phyloP scores from a whole-genome alignment of 352 stramenopile genomes.

The Phytophthora palmivora region DNA sequence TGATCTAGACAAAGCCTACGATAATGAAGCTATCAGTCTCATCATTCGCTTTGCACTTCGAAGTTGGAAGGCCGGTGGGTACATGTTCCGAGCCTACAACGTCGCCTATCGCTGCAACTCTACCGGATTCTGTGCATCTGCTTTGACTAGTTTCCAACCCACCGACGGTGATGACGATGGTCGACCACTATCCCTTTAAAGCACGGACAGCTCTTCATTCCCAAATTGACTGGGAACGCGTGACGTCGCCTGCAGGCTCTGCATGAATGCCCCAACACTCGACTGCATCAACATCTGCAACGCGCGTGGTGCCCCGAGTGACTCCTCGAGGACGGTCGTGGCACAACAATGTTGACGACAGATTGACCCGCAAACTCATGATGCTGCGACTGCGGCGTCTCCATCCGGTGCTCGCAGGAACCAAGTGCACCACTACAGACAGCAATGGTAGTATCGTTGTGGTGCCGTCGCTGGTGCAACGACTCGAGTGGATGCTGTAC shows the following conservation, averaged over 20 bases:
- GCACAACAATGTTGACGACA: conserved; percentile 40
- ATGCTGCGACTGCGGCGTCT: conserved; percentile 38
- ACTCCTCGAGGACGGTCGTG: conserved; percentile 24
- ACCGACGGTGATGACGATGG: conserved; percentile 16
- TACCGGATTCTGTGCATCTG: conserved; percentile 10
- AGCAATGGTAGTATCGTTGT: conserved; percentile 10
- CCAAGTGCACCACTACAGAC: conserved; percentile 11
- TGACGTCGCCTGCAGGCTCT: conserved; percentile 18
- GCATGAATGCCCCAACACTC: conserved; percentile 27
- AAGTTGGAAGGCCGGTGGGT: conserved; percentile 5
- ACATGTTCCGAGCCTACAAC: conserved; percentile 15
- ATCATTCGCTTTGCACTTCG: background rate
- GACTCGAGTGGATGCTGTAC: conserved; percentile 81
- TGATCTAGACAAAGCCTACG: background rate
- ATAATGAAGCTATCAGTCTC: background rate
- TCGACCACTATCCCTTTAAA: background rate
- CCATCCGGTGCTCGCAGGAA: conserved; percentile 35
- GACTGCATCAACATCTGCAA: conserved; percentile 5
- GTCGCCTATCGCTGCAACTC: background rate
- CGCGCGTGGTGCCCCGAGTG: conserved; percentile 10
- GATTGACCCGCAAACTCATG: conserved; percentile 45
- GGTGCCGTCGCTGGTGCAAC: conserved; percentile 55
- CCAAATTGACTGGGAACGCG: conserved; percentile 12
- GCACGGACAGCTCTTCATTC: conserved; percentile 16
- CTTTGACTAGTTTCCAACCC: conserved; percentile 14